Conservation (phyloP, 148 eudicot species). For the Pouteria glomerata region DNA sequence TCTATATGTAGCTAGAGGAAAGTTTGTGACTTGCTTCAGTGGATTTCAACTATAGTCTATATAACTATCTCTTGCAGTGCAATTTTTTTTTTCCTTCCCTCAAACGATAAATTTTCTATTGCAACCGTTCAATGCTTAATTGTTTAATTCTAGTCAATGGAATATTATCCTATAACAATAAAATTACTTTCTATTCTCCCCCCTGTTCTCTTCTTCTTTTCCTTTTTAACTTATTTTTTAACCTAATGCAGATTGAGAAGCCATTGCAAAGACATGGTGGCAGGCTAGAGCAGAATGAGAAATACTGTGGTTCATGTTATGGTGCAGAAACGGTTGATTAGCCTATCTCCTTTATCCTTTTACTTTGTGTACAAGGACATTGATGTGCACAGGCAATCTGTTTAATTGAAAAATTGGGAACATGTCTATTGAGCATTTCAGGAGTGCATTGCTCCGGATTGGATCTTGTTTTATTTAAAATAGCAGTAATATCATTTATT, state of each 20-base stretch:
- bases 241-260: constrained; percentile 56
- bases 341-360: constrained; percentile 4
- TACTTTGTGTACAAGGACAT: not conserved
- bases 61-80: not conserved
- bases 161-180: not conserved
- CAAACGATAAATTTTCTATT: not conserved
- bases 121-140: not conserved
- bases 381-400: not conserved
- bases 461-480: not conserved
- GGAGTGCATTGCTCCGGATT: not conserved
- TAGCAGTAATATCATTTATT: not conserved
- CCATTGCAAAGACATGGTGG: constrained; percentile 98
- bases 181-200: not conserved
- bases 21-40: not conserved
- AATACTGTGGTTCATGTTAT: constrained; percentile 94
- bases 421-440: not conserved
- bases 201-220: not conserved
- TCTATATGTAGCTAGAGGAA: not conserved
- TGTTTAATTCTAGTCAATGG: not conserved
- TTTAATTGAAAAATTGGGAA: not conserved
- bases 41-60: not conserved
- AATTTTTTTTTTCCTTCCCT: not conserved
- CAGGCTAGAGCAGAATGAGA: constrained; percentile 82
- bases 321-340: constrained; percentile 78
- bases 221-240: not conserved